phyloP scores from a whole-genome alignment of 2,329 filamentous ascomycete species.

The Tricladium varicosporioides region DNA sequence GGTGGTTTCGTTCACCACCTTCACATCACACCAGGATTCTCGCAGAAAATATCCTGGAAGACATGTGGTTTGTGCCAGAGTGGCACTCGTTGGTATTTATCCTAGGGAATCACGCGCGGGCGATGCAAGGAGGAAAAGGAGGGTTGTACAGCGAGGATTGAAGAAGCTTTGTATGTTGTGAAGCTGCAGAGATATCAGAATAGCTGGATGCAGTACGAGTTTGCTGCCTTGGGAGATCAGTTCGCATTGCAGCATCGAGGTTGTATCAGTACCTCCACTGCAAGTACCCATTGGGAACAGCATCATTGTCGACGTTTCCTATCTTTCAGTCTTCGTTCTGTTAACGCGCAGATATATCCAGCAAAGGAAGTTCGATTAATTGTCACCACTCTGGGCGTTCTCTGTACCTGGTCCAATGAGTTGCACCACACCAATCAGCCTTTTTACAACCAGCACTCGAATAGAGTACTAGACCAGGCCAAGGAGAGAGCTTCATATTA shows the following conservation, averaged over 20 bases:
- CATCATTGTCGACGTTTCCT: not conserved
- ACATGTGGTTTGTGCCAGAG: conserved; percentile 7
- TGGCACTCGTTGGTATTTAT: conserved; percentile 2
- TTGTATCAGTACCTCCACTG: not conserved
- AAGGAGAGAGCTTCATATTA: no score
- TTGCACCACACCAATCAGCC: not conserved
- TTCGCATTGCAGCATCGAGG: not conserved
- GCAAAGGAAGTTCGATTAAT: not conserved
- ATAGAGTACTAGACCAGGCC: no score
- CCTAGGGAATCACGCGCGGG: not conserved
- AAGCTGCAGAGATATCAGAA: not conserved
- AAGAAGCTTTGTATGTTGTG: not conserved
- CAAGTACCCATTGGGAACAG: not conserved
- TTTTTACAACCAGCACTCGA: not conserved
- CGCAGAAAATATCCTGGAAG: conserved; percentile 1
- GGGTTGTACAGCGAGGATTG: conserved; percentile 1
- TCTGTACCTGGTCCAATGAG: not conserved
- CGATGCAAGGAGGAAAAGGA: not conserved
- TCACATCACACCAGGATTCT: not conserved
- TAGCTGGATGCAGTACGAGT: not conserved
- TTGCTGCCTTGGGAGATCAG: not conserved
- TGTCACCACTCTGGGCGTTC: not conserved
- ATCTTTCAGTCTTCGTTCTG: not conserved
- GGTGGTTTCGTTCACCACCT: not conserved
- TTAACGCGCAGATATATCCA: not conserved